phyloP scores from a whole-genome alignment of 345 rosid genomes.

The Gossypium raimondii region DNA sequence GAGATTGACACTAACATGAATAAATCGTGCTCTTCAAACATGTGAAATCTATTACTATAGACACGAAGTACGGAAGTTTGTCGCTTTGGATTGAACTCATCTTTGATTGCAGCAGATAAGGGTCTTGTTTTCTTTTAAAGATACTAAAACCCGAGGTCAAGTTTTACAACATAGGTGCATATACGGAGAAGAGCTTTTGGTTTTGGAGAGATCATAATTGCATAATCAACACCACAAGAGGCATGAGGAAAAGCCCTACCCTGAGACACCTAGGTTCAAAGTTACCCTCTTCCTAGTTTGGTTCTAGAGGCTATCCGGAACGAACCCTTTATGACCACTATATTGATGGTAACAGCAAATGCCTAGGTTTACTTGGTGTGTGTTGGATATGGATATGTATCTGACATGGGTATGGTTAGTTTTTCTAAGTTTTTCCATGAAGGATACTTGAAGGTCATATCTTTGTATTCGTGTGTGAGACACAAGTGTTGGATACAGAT shows the following conservation, averaged over 20 bases:
- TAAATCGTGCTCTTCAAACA: background rate
- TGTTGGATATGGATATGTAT: no score
- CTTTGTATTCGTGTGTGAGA: no score
- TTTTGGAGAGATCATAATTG: background rate
- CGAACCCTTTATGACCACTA: background rate
- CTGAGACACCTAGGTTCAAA: background rate
- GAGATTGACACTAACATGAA: background rate
- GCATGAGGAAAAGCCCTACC: background rate
- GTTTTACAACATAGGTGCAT: background rate
- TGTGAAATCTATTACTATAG: background rate
- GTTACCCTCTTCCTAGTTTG: background rate
- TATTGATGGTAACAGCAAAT: background rate
- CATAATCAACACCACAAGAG: background rate
- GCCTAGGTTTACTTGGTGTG: no score
- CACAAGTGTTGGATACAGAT: no score
- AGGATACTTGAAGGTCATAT: no score
- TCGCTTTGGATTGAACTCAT: background rate
- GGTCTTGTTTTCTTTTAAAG: background rate
- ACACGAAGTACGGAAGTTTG: background rate
- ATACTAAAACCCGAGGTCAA: background rate
- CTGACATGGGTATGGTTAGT: no score
- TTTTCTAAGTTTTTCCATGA: no score
- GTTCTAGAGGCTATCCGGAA: background rate
- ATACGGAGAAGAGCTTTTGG: background rate
- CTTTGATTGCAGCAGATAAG: background rate